A percentile compares a stretch with the other conserved stretches of the same genome.
These are phyloP conservation scores for Cymbopogon flexuosus DNA, from an alignment of 202 grass and related monocot genomes.

Conservation along the genomic window DNA sequence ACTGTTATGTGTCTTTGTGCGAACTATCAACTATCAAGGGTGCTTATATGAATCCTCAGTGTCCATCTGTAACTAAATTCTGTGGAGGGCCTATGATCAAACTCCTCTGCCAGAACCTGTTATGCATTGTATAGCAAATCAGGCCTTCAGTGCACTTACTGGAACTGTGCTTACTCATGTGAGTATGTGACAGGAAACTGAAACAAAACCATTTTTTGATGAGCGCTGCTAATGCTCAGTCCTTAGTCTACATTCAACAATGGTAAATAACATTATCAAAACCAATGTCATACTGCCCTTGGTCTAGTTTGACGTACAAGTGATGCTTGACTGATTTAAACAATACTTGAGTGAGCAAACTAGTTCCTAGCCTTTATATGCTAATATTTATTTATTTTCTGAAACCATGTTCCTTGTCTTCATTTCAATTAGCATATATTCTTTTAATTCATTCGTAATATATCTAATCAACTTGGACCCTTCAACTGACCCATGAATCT, in stretches of 20 bases:
- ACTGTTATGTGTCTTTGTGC: background rate
- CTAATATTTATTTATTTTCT: background rate
- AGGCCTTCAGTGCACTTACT: background rate
- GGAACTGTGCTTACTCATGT: background rate
- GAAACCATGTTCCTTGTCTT: background rate
- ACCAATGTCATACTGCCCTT: background rate
- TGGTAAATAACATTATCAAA: background rate
- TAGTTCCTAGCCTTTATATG: background rate
- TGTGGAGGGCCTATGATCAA: background rate
- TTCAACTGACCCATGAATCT: background rate
- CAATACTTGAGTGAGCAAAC: background rate
- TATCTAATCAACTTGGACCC: background rate
- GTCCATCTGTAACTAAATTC: background rate
- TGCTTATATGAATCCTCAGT: background rate
- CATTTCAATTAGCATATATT: background rate
- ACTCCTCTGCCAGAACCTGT: background rate
- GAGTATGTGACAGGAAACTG: background rate
- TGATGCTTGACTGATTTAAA: conserved; percentile 8
- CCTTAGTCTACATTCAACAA: background rate
- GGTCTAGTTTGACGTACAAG: background rate
- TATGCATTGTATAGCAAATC: background rate
- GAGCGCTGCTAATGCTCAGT: background rate
- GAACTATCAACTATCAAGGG: conserved; percentile 26
- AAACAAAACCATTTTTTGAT: background rate
- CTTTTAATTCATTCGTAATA: background rate